Evolutionary conservation across 148 eudicot genomes (phyloP).

Genomic region (Amaranthus hypochondriacus): DNA sequence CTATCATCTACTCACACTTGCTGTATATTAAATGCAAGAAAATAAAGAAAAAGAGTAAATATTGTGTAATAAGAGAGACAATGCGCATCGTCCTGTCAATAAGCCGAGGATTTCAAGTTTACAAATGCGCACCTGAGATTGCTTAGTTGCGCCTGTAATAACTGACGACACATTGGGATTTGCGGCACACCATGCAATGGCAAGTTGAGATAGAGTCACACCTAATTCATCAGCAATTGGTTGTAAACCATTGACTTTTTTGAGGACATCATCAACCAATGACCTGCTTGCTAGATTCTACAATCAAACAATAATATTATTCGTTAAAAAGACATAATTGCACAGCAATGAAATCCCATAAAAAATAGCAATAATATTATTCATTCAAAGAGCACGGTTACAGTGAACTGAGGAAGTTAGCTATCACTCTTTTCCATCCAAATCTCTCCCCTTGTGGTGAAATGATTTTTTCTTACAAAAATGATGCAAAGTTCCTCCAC

Average conservation of each 20-base stretch:
- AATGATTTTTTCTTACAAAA: too few species aligned
- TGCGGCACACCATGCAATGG: conserved; percentile 99
- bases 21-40: neutral
- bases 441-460: too few species aligned
- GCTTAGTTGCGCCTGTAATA: conserved; percentile 95
- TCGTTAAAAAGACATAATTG: neutral
- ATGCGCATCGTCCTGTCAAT: too few species aligned
- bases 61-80: too few species aligned
- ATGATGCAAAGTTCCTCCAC: too few species aligned
- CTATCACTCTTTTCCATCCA: too few species aligned
- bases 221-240: conserved; percentile 87
- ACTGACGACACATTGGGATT: conserved; percentile 96
- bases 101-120: too few species aligned
- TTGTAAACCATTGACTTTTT: conserved; percentile 68
- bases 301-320: conserved; percentile 17
- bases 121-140: conserved; percentile 53
- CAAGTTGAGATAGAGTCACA: conserved; percentile 83
- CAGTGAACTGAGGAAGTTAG: too few species aligned
- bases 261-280: conserved; percentile 84
- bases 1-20: too few species aligned
- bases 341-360: too few species aligned
- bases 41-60: neutral
- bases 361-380: too few species aligned
- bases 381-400: too few species aligned
- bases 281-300: conserved; percentile 85